Evolutionary conservation across 2,329 filamentous ascomycete genomes (phyloP).

Genomic region (Botrytis elliptica): DNA sequence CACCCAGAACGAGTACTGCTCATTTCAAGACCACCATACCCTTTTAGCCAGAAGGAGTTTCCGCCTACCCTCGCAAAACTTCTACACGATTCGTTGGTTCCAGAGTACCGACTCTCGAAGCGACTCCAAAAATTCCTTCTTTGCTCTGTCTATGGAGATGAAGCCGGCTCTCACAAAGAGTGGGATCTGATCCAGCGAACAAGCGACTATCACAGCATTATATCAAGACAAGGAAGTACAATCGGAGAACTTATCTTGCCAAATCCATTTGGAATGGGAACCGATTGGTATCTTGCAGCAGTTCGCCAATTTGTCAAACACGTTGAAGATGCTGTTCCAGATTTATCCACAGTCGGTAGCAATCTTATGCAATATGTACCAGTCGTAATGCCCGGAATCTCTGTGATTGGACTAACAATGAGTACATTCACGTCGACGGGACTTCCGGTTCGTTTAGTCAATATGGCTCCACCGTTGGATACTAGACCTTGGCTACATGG

Average conservation of each 20-base stretch:
- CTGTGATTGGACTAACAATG: not conserved
- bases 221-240: not conserved
- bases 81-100: not conserved
- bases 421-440: not conserved
- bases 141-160: not conserved
- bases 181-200: not conserved
- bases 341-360: not conserved
- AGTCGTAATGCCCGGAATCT: not conserved
- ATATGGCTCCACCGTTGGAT: not conserved
- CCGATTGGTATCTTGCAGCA: not conserved
- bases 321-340: not conserved
- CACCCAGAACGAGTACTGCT: not conserved
- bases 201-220: not conserved
- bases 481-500: not conserved
- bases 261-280: constrained; percentile 9
- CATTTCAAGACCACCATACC: not conserved
- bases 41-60: fast-evolving
- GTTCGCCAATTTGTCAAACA: not conserved
- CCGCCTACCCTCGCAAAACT: not conserved
- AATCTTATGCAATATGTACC: not conserved
- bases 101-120: not conserved
- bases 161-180: not conserved
- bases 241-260: not conserved
- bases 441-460: not conserved
- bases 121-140: not conserved